Conservation (phyloP, 108 stramenopile species). For the Nitzschia palea region DNA sequence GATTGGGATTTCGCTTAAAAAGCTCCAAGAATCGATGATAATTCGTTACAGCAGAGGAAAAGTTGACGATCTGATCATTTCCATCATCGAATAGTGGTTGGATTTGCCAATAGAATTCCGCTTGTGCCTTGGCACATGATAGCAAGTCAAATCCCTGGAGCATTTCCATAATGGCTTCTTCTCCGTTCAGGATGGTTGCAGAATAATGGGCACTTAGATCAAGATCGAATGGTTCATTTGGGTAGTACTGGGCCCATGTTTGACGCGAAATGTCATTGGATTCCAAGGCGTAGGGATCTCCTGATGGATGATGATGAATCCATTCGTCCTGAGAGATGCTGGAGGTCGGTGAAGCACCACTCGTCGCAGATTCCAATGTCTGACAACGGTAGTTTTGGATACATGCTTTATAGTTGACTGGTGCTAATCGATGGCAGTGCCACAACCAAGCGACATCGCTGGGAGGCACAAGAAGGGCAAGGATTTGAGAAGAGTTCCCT, state of each 20-base stretch:
- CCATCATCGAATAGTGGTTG: background rate
- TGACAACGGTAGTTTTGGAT: no score
- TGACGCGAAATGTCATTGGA: background rate
- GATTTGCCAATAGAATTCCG: background rate
- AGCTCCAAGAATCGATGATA: conserved; percentile 6
- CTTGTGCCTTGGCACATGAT: background rate
- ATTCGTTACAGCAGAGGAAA: background rate
- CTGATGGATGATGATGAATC: background rate
- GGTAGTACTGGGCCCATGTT: background rate
- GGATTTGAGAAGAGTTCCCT: no score
- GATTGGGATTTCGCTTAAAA: background rate
- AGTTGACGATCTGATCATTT: background rate
- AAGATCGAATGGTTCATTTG: background rate
- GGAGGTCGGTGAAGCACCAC: background rate
- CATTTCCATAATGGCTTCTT: background rate
- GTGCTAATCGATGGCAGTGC: conserved; percentile 71
- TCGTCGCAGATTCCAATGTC: no score
- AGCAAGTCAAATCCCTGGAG: background rate
- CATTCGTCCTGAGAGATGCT: background rate
- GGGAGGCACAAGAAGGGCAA: no score
- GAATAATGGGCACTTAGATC: background rate
- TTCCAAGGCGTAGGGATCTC: background rate
- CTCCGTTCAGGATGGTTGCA: background rate
- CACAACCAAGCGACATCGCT: conserved; percentile 62
- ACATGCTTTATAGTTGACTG: conserved; percentile 30